Base-by-base conservation (phyloP, 139 green algal genomes). In the Mesotaenium endlicherianum region DNA sequence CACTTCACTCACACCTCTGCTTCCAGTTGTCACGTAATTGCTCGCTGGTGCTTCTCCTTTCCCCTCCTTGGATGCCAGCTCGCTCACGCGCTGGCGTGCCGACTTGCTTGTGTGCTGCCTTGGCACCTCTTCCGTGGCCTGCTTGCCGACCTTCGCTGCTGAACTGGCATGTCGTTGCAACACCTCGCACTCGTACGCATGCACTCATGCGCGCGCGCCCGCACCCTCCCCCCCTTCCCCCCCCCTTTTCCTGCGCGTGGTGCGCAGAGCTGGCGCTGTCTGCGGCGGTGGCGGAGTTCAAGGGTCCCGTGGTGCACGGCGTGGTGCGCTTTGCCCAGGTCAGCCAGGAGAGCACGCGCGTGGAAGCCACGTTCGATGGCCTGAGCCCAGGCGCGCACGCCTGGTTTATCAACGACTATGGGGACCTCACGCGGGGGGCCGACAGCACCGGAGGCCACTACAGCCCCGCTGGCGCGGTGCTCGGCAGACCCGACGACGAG, bases 281-380 rank as follows among this genome's bases (percentile, higher is more conserved):
- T 34, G 59, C 83, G 34, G 83, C 83, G n/a, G 83, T 88, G 38
- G 78, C 83, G 11, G 83, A 88, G 45, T 88, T 87, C 83, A 88
- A 88, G 78, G 83, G 83, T 4, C 83, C 83, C 38, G 41, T 69
- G 5, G 42, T 88, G 4, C 49, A 49, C 47, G 83, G 83, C 40
- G 83, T 88, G 20, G 78, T 86, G 36, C 57, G 83, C n/a, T 82
- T 88, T 42, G 50, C 83, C 2, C 70, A 84, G 39, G 71, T 87
- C 11, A 84, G 70, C 45, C 58, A 80, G 43, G 82, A 88, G 42
- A n/a, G 67, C n/a, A 45, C 50, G 47, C 75, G 76, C 11, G 53
- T 88, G 77, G 82, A 88, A 36, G 57, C 57, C 1, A 44, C 50
- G 47, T 75, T 88, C 38, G 82, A 88, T n/a, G 75, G 75, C 16